Conservation (phyloP, 129 eudicot genomes). For the Flaveria sonorensis region DNA sequence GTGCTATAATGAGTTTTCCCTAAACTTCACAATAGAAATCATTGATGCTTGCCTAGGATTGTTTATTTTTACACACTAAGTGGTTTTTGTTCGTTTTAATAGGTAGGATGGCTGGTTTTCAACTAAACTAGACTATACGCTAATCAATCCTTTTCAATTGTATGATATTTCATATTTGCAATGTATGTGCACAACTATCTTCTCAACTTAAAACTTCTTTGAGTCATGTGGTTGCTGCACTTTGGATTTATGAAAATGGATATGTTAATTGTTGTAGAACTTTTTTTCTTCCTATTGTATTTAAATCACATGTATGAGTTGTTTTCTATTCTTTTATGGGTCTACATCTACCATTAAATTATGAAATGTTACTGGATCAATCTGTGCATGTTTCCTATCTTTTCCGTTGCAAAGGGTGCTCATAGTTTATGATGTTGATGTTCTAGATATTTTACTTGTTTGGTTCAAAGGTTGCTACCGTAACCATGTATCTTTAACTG, state of each 20-base stretch:
- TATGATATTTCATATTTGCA: no score
- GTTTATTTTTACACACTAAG: background rate
- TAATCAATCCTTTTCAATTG: no score
- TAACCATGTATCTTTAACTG: constrained; percentile 5
- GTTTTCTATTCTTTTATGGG: background rate
- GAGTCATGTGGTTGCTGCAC: no score
- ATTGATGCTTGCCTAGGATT: background rate
- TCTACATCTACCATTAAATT: background rate
- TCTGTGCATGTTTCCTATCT: background rate
- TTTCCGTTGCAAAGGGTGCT: background rate
- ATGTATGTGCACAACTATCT: no score
- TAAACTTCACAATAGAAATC: background rate
- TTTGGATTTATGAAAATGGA: no score
- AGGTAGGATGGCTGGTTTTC: background rate
- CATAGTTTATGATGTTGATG: no score
- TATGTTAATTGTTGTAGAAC: background rate
- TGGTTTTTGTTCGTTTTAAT: background rate
- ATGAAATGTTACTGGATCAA: background rate
- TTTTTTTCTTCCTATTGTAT: background rate
- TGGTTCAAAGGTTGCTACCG: background rate
- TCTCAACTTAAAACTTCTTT: background rate
- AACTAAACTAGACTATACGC: no score
- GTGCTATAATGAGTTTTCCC: background rate
- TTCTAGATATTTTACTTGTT: no score
- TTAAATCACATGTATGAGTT: background rate